Evolutionary conservation across 345 rosid species (phyloP).

Genomic region (Salix caprea): DNA sequence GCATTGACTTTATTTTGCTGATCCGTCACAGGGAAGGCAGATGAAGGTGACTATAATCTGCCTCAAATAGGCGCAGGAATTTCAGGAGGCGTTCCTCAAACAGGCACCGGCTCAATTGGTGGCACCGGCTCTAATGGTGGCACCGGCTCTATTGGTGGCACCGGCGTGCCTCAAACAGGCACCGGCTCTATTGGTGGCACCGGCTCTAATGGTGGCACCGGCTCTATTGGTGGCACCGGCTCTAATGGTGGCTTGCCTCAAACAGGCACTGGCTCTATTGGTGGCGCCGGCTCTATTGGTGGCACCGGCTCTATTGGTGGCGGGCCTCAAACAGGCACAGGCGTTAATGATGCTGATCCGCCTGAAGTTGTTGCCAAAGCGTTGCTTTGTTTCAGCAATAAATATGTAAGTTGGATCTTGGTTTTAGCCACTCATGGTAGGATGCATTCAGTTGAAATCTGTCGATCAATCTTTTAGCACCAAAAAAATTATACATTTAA

Average conservation of each 20-base stretch:
- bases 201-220: background rate
- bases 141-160: too few relatives aligned
- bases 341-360: conserved; percentile 30
- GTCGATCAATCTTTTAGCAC: background rate
- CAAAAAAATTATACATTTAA: background rate
- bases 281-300: too few relatives aligned
- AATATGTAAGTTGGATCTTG: conserved; percentile 37
- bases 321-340: background rate
- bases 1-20: conserved; percentile 9
- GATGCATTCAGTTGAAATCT: background rate
- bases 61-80: background rate
- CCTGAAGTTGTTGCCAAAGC: conserved; percentile 65
- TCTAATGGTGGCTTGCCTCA: background rate
- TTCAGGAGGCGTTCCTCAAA: background rate
- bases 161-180: background rate
- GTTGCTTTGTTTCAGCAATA: conserved; percentile 65
- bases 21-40: conserved; percentile 37
- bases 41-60: background rate
- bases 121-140: background rate
- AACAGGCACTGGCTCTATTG: too few relatives aligned
- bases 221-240: background rate
- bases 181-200: background rate
- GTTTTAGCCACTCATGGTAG: background rate
- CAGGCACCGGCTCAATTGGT: too few relatives aligned
- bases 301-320: background rate